Evolutionary conservation across 192 early-diverging fungal genomes (phyloP).

Genomic region (Coemansia sp.): DNA sequence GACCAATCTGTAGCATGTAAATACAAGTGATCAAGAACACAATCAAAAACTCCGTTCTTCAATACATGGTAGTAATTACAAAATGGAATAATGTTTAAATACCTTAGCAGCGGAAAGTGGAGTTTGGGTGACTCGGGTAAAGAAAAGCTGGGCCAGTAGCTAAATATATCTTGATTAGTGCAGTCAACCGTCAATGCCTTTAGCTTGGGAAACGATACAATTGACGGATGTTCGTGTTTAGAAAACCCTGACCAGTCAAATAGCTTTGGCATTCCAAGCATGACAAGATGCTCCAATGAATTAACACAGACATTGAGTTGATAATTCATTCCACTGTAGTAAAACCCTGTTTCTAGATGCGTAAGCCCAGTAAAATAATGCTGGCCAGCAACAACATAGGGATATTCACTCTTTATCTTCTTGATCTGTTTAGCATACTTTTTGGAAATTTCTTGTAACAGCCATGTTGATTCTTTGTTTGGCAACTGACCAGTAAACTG

Average conservation of each 20-base stretch:
- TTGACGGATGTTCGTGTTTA: not conserved
- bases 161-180: not conserved
- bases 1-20: not conserved
- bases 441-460: not conserved
- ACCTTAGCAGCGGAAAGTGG: not conserved
- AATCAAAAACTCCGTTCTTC: not conserved
- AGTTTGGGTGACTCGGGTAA: not conserved
- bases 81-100: not conserved
- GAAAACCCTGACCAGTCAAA: not conserved
- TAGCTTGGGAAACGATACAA: not conserved
- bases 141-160: not conserved
- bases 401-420: not conserved
- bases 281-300: not conserved
- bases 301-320: not conserved
- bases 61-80: not conserved
- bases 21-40: not conserved
- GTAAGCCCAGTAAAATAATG: not conserved
- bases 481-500: not conserved
- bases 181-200: not conserved
- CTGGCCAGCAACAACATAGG: not conserved
- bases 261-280: not conserved
- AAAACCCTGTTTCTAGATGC: not conserved
- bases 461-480: not conserved
- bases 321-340: not conserved
- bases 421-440: not conserved